A percentile compares a stretch with the other conserved stretches of the same genome.
Conservation (phyloP, 371 early-diverging fungal species). For the Mortierella sp. region DNA sequence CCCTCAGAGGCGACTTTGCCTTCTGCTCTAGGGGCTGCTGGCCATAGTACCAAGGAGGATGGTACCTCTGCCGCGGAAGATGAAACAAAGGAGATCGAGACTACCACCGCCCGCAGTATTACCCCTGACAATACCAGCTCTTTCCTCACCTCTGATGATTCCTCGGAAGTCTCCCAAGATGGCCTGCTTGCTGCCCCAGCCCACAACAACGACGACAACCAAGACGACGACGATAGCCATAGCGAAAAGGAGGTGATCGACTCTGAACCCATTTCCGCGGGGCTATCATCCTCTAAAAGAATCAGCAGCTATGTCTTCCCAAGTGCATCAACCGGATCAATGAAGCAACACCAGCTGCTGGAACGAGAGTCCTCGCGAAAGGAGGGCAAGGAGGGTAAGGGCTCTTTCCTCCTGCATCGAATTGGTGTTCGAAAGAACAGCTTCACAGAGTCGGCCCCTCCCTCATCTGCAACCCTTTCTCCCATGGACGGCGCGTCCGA, state of each 20-base stretch:
- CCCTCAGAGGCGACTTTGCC: background rate
- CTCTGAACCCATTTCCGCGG: background rate
- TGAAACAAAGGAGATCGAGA: conserved; percentile 13
- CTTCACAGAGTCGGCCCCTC: conserved; percentile 21
- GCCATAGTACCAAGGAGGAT: background rate
- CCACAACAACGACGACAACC: conserved; percentile 23
- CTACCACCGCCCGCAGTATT: background rate
- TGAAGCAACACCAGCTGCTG: background rate
- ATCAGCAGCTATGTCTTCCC: background rate
- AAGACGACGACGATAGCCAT: background rate
- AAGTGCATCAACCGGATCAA: background rate
- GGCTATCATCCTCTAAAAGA: background rate
- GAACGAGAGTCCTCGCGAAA: conserved; percentile 10
- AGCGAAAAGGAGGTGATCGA: background rate
- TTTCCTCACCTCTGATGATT: background rate
- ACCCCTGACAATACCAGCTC: background rate
- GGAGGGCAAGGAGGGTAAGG: conserved; percentile 24
- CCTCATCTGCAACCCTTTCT: background rate
- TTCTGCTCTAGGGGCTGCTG: background rate
- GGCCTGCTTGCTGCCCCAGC: background rate
- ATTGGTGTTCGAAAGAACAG: conserved; percentile 47
- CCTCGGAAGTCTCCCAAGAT: background rate
- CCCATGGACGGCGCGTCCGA: conserved; percentile 14
- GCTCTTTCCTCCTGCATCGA: conserved; percentile 32
- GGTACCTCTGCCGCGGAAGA: background rate